Evolutionary conservation across 768 basidiomycete genomes (phyloP), one percentile per base, ranked within the genome.

Genomic region (Pleurotus eryngii): DNA sequence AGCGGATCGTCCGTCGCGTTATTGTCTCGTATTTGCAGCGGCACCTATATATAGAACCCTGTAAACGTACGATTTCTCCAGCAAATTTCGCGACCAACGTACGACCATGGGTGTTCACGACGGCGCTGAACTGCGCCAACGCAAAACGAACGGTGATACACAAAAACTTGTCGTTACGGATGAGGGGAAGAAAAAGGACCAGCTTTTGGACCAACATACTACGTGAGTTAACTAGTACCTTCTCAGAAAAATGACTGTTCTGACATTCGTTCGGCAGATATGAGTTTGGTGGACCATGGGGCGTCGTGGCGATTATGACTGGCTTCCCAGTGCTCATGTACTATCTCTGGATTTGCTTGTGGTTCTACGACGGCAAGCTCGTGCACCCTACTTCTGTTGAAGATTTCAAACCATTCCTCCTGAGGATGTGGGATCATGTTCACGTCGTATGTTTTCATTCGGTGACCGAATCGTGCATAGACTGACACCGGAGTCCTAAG

Each of bases 291-390:
- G 96, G 96, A 2, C 95, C 96, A 42, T 80, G 81, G 73, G 97
- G 96, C 46, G 94, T 95, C 24, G 71, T 85, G 9, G 90, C 89
- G 11, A 98, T 99, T 75, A 98, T 99, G 90, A 78, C 86, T 17
- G 87, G 90, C 47, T 99, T 99, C 68, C 97, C 97, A 0, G 71
- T 89, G 22, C 80, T 98, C 60, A 98, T 99, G 95, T 99, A 97
- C 72, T 99, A 98, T 76, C 83, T 98, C 60, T 98, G 94, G 93
- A 92, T 92, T 58, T 99, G 97, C 67, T 81, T 98, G 37, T 92
- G 89, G 85, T 96, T 95, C 72, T 95, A 98, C 68, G 89, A 97
- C 62, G 97, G 97, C 42, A 81, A 81, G 61, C 76, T 95, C 37
- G 83, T 89, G 6, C 70, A 78, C 61, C 95, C 94, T 0, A 72